Evolutionary conservation across 1,284 basidiomycete species (phyloP).

Genomic region (Ceratobasidium sp.): DNA sequence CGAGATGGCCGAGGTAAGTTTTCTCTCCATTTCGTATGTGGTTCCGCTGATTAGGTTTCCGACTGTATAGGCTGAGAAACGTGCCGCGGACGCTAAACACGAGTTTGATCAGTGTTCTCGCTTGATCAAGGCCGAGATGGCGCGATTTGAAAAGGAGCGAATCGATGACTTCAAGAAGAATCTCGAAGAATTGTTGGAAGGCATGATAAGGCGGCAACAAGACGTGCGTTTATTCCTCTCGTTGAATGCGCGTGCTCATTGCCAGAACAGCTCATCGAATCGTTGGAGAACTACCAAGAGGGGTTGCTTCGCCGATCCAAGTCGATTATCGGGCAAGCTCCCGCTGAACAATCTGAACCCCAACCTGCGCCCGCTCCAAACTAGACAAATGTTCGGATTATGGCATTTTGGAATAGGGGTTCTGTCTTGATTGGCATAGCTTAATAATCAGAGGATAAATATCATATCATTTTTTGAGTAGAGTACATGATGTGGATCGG

Average conservation of each 20-base stretch:
- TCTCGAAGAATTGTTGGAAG: constrained; percentile 78
- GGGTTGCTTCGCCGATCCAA: constrained; percentile 58
- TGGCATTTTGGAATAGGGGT: background rate
- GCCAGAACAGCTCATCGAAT: constrained; percentile 61
- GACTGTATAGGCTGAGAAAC: constrained; percentile 73
- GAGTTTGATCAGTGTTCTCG: constrained; percentile 89
- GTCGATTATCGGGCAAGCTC: constrained; percentile 36
- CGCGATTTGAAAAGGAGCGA: constrained; percentile 92
- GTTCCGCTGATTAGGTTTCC: constrained; percentile 9
- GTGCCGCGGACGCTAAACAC: constrained; percentile 76
- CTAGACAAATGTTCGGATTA: background rate
- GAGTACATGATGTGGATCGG: constrained; percentile 12
- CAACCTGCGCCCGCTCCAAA: background rate
- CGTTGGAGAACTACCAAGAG: constrained; percentile 79
- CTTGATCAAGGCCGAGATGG: constrained; percentile 88
- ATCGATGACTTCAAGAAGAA: constrained; percentile 86
- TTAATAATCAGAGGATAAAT: constrained; percentile 26
- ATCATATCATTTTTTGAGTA: constrained; percentile 43
- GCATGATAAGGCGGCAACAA: constrained; percentile 82
- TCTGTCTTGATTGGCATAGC: background rate
- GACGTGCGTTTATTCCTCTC: constrained; percentile 60
- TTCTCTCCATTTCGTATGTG: constrained; percentile 24
- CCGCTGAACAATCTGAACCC: constrained; percentile 9
- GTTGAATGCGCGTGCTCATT: background rate
- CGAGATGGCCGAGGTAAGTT: constrained; percentile 76